Conservation (phyloP, 192 early-diverging fungal species). For the Thamnidium elegans region DNA sequence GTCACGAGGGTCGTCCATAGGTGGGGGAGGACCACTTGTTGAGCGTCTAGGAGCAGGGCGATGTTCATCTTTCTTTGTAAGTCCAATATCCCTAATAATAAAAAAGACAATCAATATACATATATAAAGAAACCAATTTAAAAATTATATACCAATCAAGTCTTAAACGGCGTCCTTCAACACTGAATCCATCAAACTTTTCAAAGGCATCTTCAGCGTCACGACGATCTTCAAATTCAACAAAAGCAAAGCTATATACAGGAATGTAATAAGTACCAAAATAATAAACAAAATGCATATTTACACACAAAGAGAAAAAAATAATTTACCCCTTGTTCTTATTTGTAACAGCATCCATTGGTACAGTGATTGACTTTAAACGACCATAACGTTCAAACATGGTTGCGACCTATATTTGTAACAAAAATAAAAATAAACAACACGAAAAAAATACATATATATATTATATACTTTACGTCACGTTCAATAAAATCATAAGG, state of each 20-base stretch:
- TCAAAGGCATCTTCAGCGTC: slow-evolving; percentile 64
- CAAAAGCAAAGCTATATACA: slow-evolving; percentile 68
- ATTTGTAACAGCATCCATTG: slow-evolving; percentile 67
- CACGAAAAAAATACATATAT: background rate
- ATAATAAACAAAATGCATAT: too few relatives aligned
- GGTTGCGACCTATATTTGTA: slow-evolving; percentile 32
- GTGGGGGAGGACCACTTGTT: background rate
- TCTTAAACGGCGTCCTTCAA: slow-evolving; percentile 54
- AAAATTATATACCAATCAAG: slow-evolving; percentile 41
- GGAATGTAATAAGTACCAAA: background rate
- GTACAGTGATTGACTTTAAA: slow-evolving; percentile 63
- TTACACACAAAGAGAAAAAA: background rate
- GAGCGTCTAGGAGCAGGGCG: slow-evolving; percentile 15
- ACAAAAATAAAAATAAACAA: background rate
- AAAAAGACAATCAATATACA: background rate
- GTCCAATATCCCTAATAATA: slow-evolving; percentile 25
- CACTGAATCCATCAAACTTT: slow-evolving; percentile 57
- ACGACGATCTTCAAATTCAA: slow-evolving; percentile 67
- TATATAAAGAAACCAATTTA: background rate
- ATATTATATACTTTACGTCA: slow-evolving; percentile 45
- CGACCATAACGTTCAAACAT: slow-evolving; percentile 78
- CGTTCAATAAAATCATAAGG: slow-evolving; percentile 69
- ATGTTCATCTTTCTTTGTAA: slow-evolving; percentile 29
- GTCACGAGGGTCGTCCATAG: slow-evolving; percentile 18
- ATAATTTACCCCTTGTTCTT: slow-evolving; percentile 75